Evolutionary conservation across 495 filamentous ascomycete species (phyloP).

Genomic region (Penicillium robsamsonii): DNA sequence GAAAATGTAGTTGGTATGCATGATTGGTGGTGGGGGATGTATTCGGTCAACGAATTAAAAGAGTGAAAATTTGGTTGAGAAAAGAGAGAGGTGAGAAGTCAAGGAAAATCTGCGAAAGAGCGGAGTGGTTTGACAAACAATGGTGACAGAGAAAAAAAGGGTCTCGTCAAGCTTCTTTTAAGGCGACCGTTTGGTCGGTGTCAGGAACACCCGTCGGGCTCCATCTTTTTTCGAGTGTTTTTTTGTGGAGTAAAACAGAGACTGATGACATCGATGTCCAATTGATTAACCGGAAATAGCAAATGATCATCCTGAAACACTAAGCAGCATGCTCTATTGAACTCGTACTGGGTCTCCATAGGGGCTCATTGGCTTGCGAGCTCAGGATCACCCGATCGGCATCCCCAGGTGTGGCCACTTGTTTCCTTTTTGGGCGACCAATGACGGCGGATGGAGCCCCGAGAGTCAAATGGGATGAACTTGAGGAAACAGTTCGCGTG

Average conservation of each 20-base stretch:
- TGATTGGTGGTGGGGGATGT: slow-evolving; percentile 3
- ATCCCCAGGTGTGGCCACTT: slow-evolving; percentile 14
- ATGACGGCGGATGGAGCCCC: slow-evolving; percentile 5
- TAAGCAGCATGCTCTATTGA: slow-evolving; percentile 14
- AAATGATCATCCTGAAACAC: slow-evolving; percentile 15
- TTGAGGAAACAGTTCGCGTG: slow-evolving; percentile 5
- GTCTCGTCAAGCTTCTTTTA: slow-evolving; percentile 6
- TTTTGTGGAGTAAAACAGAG: slow-evolving; percentile 8
- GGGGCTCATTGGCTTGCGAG: slow-evolving; percentile 2
- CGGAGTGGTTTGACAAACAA: background rate
- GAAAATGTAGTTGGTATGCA: slow-evolving; percentile 21
- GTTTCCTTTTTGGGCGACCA: slow-evolving; percentile 1
- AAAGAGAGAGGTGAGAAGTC: background rate
- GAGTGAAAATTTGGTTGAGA: background rate
- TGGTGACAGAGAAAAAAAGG: background rate
- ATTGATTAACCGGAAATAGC: background rate
- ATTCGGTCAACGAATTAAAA: slow-evolving; percentile 9
- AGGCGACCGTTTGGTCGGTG: background rate
- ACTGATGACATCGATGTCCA: slow-evolving; percentile 6
- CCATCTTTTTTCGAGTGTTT: slow-evolving; percentile 10
- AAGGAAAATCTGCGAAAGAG: slow-evolving; percentile 9
- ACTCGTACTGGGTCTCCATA: background rate
- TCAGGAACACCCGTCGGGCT: slow-evolving; percentile 5
- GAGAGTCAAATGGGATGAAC: slow-evolving; percentile 1
- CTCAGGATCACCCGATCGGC: slow-evolving; percentile 9